phyloP scores from a whole-genome alignment of 192 early-diverging fungal genomes.

The Linnemannia schmuckeri region DNA sequence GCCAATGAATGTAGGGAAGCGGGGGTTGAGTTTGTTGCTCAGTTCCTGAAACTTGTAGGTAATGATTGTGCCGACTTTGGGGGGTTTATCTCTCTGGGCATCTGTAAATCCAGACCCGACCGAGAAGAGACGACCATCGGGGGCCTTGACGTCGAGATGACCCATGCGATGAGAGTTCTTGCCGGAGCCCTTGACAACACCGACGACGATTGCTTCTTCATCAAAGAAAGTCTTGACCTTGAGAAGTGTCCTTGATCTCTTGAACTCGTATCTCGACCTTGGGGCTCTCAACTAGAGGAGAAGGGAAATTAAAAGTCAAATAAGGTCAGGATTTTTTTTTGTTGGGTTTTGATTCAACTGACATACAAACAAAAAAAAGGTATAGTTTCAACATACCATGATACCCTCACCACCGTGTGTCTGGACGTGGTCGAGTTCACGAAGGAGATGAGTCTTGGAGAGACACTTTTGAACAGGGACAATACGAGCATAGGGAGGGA shows the following conservation, averaged over 20 bases:
- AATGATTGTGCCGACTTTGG: constrained; percentile 61
- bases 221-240: constrained; percentile 84
- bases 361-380: neutral
- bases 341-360: neutral
- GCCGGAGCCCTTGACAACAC: constrained; percentile 68
- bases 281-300: constrained; percentile 34
- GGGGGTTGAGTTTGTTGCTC: constrained; percentile 51
- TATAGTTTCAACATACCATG: constrained; percentile 66
- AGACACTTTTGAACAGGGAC: constrained; percentile 66
- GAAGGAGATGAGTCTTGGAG: constrained; percentile 58
- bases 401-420: constrained; percentile 76
- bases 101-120: constrained; percentile 79
- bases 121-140: constrained; percentile 71
- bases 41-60: constrained; percentile 65
- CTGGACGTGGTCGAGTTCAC: constrained; percentile 67
- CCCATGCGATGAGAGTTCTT: constrained; percentile 69
- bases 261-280: constrained; percentile 53
- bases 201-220: constrained; percentile 76
- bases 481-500: constrained; percentile 56
- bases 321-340: neutral
- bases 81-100: constrained; percentile 67
- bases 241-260: constrained; percentile 66
- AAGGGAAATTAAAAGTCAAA: neutral
- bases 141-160: constrained; percentile 71
- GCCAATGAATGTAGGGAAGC: constrained; percentile 63